Evolutionary conservation across 257 asterid species (phyloP), one percentile per base, ranked within the genome.

Genomic region (Leptodermis oblonga): DNA sequence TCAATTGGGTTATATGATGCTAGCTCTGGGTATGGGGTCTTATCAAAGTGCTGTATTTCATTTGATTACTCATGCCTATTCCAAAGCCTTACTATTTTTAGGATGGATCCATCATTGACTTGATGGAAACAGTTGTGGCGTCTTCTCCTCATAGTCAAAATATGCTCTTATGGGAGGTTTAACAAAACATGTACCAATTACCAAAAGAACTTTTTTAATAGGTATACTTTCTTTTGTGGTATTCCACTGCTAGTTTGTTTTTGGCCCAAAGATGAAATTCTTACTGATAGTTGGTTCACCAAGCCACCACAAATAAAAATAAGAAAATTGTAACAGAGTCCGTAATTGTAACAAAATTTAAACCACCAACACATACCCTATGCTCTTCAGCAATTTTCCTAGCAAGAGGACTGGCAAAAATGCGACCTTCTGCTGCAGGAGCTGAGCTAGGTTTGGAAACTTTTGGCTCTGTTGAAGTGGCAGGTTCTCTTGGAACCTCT

Each of bases 361-460:
- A 0, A 45, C 73, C 28, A 48, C 52, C 62, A 74, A 49, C 18
- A 31, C 23, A 68, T 90, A 93, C 99, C 78, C 84, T 83, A 61
- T 84, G 77, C 73, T 90, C 99, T 75, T 88, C 99, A 0, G 96
- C 96, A 48, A 90, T 85, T 79, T 86, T 93, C 79, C 86, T 82
- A 71, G 99, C 99, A 48, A 90, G 83, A 65, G 99, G 99, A 78
- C 99, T 93, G 68, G 96, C 92, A 75, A 93, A 93, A 76, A 91
- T 71, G 58, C 97, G 97, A 80, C 85, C 86, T 73, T 76, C 95
- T 8, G 82, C 70, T 39, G 87, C 72, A 69, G 90, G 77, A 64
- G 86, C 80, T 64, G 78, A 77, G 74, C 80, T 84, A 20, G 94
- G 84, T 80, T 80, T 81, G 51, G 96, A 81, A 66, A 62, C 79